These are phyloP conservation scores for Voacanga thouarsii DNA, from an alignment of 257 asterid genomes.

Conservation along the genomic window DNA sequence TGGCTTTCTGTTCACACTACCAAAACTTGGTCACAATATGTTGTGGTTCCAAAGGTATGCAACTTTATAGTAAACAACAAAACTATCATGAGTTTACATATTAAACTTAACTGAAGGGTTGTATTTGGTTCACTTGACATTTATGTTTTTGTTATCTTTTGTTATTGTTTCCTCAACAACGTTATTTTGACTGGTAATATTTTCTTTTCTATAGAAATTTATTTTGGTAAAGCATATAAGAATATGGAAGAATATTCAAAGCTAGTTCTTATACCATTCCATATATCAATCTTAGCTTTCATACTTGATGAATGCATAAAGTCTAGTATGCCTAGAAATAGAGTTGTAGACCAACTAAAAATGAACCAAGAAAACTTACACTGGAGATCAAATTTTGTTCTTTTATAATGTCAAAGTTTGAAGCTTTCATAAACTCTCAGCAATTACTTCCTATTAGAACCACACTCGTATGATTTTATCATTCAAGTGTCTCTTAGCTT, in stretches of 20 bases:
- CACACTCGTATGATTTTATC: too few relatives aligned
- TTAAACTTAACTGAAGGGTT: background rate
- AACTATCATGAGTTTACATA: background rate
- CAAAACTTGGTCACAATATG: constrained; percentile 75
- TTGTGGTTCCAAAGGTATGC: constrained; percentile 76
- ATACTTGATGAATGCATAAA: background rate
- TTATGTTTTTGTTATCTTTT: background rate
- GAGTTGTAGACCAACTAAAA: too few relatives aligned
- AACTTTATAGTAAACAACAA: constrained; percentile 1
- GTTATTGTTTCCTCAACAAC: background rate
- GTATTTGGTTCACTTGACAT: too few relatives aligned
- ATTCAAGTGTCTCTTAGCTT: too few relatives aligned
- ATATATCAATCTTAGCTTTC: background rate
- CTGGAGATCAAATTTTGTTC: too few relatives aligned
- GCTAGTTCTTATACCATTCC: background rate
- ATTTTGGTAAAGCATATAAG: background rate
- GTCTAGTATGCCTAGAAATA: too few relatives aligned
- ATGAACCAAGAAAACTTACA: too few relatives aligned
- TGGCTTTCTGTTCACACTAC: constrained; percentile 88
- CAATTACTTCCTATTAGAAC: too few relatives aligned
- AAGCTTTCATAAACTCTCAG: too few relatives aligned
- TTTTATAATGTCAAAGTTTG: too few relatives aligned
- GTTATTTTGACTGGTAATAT: background rate
- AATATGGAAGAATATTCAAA: background rate
- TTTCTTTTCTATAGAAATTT: background rate